Evolutionary conservation across 2,329 filamentous ascomycete genomes (phyloP).

Genomic region (Amesomyces nigricolor): DNA sequence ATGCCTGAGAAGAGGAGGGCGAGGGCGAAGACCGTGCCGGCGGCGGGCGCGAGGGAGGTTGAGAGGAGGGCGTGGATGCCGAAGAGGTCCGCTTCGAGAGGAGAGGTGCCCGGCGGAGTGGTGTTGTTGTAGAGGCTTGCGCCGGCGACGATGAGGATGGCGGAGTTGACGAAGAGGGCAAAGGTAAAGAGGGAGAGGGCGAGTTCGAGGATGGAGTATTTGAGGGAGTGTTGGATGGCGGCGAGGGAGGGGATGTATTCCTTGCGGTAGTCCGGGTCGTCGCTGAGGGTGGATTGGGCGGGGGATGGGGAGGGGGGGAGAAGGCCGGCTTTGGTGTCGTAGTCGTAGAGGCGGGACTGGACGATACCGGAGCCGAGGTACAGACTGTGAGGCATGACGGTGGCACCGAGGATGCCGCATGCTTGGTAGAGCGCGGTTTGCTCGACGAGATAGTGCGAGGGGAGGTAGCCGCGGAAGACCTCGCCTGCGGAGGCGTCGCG

Average conservation of each 20-base stretch:
- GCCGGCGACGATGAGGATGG: conserved; percentile 77
- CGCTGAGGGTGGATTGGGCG: conserved; percentile 15
- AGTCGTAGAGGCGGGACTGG: conserved; percentile 59
- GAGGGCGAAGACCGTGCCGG: conserved; percentile 67
- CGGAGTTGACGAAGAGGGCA: conserved; percentile 76
- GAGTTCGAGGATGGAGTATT: conserved; percentile 67
- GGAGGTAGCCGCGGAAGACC: conserved; percentile 61
- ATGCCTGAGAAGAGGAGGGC: conserved; percentile 63
- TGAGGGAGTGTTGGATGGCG: conserved; percentile 69
- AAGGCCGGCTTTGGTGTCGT: conserved; percentile 53
- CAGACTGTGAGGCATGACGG: conserved; percentile 65
- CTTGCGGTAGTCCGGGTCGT: conserved; percentile 38
- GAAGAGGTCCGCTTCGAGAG: conserved; percentile 68
- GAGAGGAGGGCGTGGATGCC: conserved; percentile 71
- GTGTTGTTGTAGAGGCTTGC: conserved; percentile 58
- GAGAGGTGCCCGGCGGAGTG: conserved; percentile 31
- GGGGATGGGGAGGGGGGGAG: conserved; percentile 35
- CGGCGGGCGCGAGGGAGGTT: conserved; percentile 62
- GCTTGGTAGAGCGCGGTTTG: conserved; percentile 58
- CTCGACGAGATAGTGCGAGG: conserved; percentile 53
- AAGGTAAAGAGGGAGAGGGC: conserved; percentile 72
- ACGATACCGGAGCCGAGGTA: conserved; percentile 66
- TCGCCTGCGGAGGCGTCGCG: conserved; percentile 48
- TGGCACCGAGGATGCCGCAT: conserved; percentile 72
- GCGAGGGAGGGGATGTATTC: conserved; percentile 64